A percentile compares a stretch with the other conserved stretches of the same genome.
phyloP scores from a whole-genome alignment of 176 grass and related monocot genomes.

The Carex kokanica region DNA sequence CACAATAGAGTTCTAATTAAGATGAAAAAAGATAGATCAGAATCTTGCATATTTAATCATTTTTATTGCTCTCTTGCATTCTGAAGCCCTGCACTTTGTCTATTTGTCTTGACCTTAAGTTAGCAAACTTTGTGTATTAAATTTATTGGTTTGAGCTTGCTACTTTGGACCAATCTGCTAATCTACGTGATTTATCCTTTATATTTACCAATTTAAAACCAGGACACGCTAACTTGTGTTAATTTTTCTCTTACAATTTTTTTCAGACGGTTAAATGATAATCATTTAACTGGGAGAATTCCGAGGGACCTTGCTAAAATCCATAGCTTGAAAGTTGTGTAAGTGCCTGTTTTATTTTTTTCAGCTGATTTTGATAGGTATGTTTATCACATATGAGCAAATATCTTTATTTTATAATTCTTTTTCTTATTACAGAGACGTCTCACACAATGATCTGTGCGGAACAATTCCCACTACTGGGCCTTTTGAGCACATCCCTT shows the following conservation, averaged over 20 bases:
- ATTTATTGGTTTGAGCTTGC: too few relatives aligned
- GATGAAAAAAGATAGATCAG: neutral
- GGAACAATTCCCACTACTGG: slow-evolving; percentile 75
- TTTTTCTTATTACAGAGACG: slow-evolving; percentile 48
- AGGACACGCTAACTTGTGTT: neutral
- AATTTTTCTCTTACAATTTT: slow-evolving; percentile 2
- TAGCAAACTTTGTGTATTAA: neutral
- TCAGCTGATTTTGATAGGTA: neutral
- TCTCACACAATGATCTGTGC: slow-evolving; percentile 66
- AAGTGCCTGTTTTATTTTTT: slow-evolving; percentile 31
- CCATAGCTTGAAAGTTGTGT: slow-evolving; percentile 68
- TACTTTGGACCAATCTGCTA: neutral
- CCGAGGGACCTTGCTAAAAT: slow-evolving; percentile 56
- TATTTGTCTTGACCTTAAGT: neutral
- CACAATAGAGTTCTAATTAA: neutral
- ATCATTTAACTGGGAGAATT: slow-evolving; percentile 50
- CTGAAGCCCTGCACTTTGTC: neutral
- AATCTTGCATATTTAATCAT: neutral
- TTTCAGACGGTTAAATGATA: slow-evolving; percentile 59
- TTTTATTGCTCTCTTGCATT: neutral
- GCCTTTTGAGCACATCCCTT: slow-evolving; percentile 58
- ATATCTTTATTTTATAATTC: slow-evolving; percentile 10
- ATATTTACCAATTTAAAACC: neutral
- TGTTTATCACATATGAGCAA: slow-evolving; percentile 16
- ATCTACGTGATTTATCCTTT: neutral